Conservation (phyloP, 108 stramenopile species). For the Discostella pseudostelligera region DNA sequence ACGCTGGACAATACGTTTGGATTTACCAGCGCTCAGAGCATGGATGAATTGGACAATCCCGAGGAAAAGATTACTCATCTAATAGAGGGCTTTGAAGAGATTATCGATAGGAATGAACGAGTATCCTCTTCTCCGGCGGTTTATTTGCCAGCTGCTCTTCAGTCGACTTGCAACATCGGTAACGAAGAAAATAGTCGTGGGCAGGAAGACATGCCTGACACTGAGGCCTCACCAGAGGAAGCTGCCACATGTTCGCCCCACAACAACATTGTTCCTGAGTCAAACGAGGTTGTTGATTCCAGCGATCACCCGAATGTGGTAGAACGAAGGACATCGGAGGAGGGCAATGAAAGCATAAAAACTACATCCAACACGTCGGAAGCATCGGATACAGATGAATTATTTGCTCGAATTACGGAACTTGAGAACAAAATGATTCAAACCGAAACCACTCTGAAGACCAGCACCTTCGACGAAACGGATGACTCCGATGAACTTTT, state of each 20-base stretch:
- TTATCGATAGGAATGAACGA: too few species aligned
- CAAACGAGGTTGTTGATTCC: too few species aligned
- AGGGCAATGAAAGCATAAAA: not conserved
- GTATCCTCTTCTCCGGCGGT: too few species aligned
- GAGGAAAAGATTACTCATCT: not conserved
- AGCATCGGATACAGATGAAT: constrained; percentile 9
- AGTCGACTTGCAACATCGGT: too few species aligned
- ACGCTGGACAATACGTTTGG: constrained; percentile 11
- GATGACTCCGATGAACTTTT: constrained; percentile 2
- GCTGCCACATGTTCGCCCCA: too few species aligned
- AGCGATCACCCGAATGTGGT: too few species aligned
- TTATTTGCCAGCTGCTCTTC: too few species aligned
- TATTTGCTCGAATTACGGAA: constrained; percentile 20
- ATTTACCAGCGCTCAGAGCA: not conserved
- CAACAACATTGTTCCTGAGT: too few species aligned
- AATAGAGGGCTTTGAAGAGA: too few species aligned
- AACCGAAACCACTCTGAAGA: constrained; percentile 4
- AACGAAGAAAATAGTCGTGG: too few species aligned
- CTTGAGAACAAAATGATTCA: constrained; percentile 13
- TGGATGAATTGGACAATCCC: not conserved
- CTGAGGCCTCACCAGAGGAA: too few species aligned
- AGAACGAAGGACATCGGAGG: not conserved
- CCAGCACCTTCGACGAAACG: not conserved
- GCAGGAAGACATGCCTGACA: too few species aligned
- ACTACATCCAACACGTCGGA: constrained; percentile 7